Evolutionary conservation across 495 filamentous ascomycete genomes (phyloP).

Genomic region (Penicillium robsamsonii): DNA sequence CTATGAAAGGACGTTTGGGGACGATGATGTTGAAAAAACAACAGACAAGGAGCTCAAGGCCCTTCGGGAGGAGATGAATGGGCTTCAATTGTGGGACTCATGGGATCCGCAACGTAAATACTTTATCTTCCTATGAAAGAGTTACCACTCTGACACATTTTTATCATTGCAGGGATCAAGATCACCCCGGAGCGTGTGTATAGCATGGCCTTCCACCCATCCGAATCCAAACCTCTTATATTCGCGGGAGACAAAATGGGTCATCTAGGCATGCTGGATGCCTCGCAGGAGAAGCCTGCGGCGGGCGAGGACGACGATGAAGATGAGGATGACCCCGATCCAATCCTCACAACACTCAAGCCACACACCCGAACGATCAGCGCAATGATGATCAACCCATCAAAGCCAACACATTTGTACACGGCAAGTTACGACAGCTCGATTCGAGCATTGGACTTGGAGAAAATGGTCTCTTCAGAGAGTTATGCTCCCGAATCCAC

Average conservation of each 20-base stretch:
- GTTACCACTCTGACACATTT: constrained; percentile 11
- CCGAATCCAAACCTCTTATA: constrained; percentile 77
- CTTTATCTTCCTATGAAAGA: not conserved
- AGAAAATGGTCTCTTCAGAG: constrained; percentile 72
- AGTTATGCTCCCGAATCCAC: constrained; percentile 70
- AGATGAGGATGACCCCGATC: constrained; percentile 63
- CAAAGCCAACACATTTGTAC: constrained; percentile 66
- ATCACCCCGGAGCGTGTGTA: constrained; percentile 90
- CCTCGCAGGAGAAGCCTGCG: constrained; percentile 63
- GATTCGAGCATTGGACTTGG: constrained; percentile 82
- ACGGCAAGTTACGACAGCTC: constrained; percentile 94
- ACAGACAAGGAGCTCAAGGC: constrained; percentile 72
- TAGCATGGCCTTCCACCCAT: constrained; percentile 85
- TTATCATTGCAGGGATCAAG: constrained; percentile 67
- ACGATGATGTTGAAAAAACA: constrained; percentile 77
- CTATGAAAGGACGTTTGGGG: constrained; percentile 76
- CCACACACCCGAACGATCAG: constrained; percentile 87
- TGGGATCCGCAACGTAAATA: constrained; percentile 72
- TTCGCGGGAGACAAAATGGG: constrained; percentile 96
- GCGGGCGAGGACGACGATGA: constrained; percentile 62
- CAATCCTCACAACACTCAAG: constrained; percentile 81
- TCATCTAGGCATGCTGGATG: constrained; percentile 90
- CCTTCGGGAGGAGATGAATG: constrained; percentile 76
- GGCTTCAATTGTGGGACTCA: constrained; percentile 74
- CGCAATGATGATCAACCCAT: constrained; percentile 71